Base-by-base conservation (phyloP, 805 yeast species). In the Grigorovia yakushimaensis region DNA sequence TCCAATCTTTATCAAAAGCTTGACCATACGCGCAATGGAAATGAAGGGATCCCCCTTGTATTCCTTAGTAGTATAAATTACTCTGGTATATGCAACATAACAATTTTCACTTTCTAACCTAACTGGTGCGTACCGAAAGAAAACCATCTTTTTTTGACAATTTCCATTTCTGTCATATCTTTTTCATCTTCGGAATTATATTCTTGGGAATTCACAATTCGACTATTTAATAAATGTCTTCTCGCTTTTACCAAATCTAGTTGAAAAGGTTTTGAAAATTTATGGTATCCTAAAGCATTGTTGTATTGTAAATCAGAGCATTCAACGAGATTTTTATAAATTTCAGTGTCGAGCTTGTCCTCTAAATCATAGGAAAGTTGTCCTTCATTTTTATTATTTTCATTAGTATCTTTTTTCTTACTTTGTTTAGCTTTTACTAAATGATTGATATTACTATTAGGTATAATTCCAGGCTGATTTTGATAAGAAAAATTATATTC, bases 61-160 rank as follows among this genome's bases (percentile, higher is more conserved):
- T 2, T 54, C 50, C 5, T 62, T 62, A 5, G 62, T 62, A 7
- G 66, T 56, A 54, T 73, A 76, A 19, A 69, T 56, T 21, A 75
- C 54, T 47, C 79, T 60, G n/a, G 76, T 69, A 17, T 71, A 71
- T 64, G 73, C 65, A 50, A 72, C 60, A 57, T 76, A 79, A 19
- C 73, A 69, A 19, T 75, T 73, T 51, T 73, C 74, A 39, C 71
- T 70, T 37, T 70, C 71, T 22, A 77, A 57, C 78, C 79, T 76
- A 17, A 75, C 77, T 1, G 76, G 68, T 1, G 78, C 70, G 1
- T 78, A 4, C 78, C 73, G 45, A 73, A 68, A 44, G 70, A 63
- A 50, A 56, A 72, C 79, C 81, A 77, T 37, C 45, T 44, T 27
- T 51, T 41, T 24, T 46, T 44, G n/a, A 55, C 41, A 45, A 49